A percentile compares a stretch with the other conserved stretches of the same genome.
Evolutionary conservation across 2,329 filamentous ascomycete genomes (phyloP).

Genomic region (Teratosphaeria gauchensis): DNA sequence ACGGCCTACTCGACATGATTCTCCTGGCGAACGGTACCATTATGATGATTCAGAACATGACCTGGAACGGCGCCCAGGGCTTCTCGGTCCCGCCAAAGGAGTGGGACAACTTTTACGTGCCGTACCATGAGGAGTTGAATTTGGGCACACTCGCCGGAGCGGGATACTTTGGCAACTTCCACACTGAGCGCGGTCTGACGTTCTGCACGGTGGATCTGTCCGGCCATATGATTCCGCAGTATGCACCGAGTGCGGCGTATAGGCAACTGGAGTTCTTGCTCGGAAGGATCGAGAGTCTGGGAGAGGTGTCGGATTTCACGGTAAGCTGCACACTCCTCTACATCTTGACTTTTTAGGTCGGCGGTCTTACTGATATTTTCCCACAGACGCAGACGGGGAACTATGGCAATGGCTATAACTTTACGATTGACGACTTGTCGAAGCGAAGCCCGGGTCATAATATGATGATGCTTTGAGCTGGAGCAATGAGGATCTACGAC

Average conservation of each 20-base stretch:
- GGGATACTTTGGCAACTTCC: conserved; percentile 59
- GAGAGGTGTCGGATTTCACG: conserved; percentile 27
- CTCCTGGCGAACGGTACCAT: conserved; percentile 53
- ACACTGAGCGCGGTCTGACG: conserved; percentile 68
- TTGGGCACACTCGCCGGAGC: conserved; percentile 45
- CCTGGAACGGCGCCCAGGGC: conserved; percentile 61
- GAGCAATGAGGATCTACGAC: background rate
- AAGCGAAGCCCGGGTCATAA: background rate
- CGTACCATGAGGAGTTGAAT: conserved; percentile 45
- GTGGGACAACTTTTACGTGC: conserved; percentile 57
- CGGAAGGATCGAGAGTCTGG: conserved; percentile 54
- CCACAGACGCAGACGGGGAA: conserved; percentile 5
- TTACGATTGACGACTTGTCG: background rate
- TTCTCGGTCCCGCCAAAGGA: conserved; percentile 50
- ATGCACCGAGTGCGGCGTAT: conserved; percentile 58
- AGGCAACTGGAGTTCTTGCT: conserved; percentile 67
- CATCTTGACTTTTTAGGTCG: no score
- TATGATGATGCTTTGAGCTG: conserved; percentile 1
- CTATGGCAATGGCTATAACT: conserved; percentile 6
- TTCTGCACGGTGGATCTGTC: conserved; percentile 53
- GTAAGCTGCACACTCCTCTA: conserved; percentile 1
- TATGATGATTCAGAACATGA: conserved; percentile 70
- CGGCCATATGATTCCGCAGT: conserved; percentile 61
- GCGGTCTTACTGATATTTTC: background rate
- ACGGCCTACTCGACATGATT: conserved; percentile 61